Evolutionary conservation across 108 stramenopile species (phyloP).

Genomic region (Schizochytrium sp.): DNA sequence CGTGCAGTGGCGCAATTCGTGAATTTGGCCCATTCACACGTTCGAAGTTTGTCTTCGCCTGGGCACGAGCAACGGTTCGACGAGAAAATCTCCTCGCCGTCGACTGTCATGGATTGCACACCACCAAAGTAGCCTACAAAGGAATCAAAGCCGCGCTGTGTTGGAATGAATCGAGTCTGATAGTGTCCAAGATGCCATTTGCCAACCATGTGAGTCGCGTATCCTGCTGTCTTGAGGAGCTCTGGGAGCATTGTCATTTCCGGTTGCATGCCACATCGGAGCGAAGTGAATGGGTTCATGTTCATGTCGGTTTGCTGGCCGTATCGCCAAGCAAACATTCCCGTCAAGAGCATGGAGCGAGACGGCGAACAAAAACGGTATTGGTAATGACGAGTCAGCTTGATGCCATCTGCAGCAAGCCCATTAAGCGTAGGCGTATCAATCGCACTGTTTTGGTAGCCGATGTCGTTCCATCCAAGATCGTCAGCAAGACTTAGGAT

Average conservation of each 20-base stretch:
- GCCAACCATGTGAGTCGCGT: constrained; percentile 17
- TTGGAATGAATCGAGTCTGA: not conserved
- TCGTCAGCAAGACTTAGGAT: not conserved
- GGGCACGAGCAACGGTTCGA: not conserved
- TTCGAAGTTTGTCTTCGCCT: not conserved
- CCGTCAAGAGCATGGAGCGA: not conserved
- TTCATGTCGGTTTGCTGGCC: constrained; percentile 22
- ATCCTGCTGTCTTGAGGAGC: not conserved
- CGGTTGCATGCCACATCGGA: not conserved
- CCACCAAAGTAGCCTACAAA: constrained; percentile 21
- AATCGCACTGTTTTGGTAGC: not conserved
- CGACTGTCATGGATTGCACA: not conserved
- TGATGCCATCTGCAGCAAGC: not conserved
- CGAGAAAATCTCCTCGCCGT: not conserved
- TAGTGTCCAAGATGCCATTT: constrained; percentile 15
- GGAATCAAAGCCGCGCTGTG: constrained; percentile 17
- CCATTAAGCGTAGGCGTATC: not conserved
- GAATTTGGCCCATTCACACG: not conserved
- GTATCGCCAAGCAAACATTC: not conserved
- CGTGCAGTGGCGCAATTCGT: not conserved
- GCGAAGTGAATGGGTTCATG: not conserved
- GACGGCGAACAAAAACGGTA: constrained; percentile 34
- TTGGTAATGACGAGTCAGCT: not conserved
- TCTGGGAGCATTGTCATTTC: constrained; percentile 12
- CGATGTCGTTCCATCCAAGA: not conserved